A percentile compares a stretch with the other conserved stretches of the same genome.
phyloP scores from a whole-genome alignment of 164 flowering plant genomes.

The Magnolia sinica region DNA sequence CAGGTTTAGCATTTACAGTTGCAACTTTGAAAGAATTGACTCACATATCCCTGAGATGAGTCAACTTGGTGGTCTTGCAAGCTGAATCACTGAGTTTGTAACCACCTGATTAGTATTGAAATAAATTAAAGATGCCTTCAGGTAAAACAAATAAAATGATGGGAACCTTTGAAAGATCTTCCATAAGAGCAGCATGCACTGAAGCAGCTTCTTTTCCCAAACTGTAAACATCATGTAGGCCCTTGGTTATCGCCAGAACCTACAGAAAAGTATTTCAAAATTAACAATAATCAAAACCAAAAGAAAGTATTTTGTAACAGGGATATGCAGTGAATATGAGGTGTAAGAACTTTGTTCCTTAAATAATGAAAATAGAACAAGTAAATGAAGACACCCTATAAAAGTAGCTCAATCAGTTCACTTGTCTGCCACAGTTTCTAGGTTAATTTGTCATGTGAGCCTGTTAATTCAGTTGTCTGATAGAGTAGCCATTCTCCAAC shows the following conservation, averaged over 20 bases:
- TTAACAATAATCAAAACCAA: neutral
- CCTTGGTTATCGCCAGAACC: constrained; percentile 93
- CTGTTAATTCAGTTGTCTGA: no score
- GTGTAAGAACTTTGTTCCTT: neutral
- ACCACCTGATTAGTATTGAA: neutral
- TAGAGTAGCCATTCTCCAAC: no score
- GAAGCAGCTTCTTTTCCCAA: constrained; percentile 92
- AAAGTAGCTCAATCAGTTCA: no score
- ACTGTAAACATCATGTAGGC: constrained; percentile 77
- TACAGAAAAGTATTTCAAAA: constrained; percentile 26
- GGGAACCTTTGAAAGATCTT: constrained; percentile 71
- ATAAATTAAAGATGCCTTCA: neutral
- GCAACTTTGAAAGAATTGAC: neutral
- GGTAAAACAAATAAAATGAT: neutral
- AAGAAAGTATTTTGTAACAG: neutral
- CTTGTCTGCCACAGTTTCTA: no score
- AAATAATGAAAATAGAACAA: neutral
- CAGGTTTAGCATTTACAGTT: neutral
- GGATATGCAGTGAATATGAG: neutral
- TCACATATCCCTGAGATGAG: neutral
- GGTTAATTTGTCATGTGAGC: no score
- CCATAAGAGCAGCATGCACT: constrained; percentile 71
- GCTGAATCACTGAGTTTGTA: neutral
- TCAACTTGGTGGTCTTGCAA: neutral
- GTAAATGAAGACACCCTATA: neutral